Evolutionary conservation across 2,329 filamentous ascomycete genomes (phyloP).

Genomic region (Calonectria multiphialidica): DNA sequence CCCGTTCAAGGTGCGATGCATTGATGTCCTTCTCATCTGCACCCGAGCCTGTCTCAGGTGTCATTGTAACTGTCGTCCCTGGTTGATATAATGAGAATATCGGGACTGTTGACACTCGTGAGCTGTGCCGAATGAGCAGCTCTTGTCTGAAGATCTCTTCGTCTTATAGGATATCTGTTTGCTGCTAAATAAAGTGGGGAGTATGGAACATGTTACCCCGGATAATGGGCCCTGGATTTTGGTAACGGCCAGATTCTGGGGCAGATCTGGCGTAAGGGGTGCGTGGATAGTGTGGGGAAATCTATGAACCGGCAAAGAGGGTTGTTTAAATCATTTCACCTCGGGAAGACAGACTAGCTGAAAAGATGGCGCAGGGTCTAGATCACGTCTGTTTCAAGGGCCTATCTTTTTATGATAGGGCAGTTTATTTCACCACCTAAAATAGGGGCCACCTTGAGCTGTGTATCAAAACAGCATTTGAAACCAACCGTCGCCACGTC

Average conservation of each 20-base stretch:
- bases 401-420: background rate
- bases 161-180: background rate
- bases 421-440: background rate
- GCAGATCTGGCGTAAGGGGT: background rate
- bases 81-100: background rate
- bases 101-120: background rate
- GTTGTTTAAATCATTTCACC: background rate
- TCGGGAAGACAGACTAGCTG: slow-evolving; percentile 7
- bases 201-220: slow-evolving; percentile 23
- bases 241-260: slow-evolving; percentile 5
- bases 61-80: slow-evolving; percentile 1
- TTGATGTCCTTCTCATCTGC: slow-evolving; percentile 12
- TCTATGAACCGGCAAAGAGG: slow-evolving; percentile 3
- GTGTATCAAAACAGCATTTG: background rate
- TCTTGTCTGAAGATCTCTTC: background rate
- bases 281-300: background rate
- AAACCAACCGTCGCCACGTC: background rate
- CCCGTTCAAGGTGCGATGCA: slow-evolving; percentile 14
- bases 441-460: background rate
- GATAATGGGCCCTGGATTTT: background rate
- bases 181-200: background rate
- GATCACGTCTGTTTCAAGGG: background rate
- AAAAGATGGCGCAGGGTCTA: slow-evolving; percentile 1
- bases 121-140: background rate
- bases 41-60: background rate